Evolutionary conservation across 2,329 filamentous ascomycete species (phyloP).

Genomic region (Pseudopyricularia javanii): DNA sequence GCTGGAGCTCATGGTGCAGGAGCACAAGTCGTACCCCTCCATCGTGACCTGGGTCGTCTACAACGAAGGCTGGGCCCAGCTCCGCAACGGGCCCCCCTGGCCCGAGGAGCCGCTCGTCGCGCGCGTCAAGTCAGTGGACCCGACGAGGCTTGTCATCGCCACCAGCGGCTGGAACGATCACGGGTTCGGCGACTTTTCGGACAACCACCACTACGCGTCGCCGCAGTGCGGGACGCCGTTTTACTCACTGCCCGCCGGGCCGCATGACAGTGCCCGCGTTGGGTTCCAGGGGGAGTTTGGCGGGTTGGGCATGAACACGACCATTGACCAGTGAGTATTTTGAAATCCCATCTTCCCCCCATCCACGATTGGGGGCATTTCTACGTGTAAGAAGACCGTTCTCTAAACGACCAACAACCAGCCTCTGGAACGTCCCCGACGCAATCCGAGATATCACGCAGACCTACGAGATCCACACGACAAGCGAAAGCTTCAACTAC

Average conservation of each 20-base stretch:
- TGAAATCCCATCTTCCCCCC: too few species aligned
- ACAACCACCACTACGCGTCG: constrained; percentile 62
- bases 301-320: constrained; percentile 53
- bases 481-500: constrained; percentile 52
- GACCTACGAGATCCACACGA: constrained; percentile 54
- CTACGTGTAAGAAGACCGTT: too few species aligned
- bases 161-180: constrained; percentile 58
- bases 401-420: too few species aligned
- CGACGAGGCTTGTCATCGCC: constrained; percentile 50
- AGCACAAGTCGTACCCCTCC: constrained; percentile 51
- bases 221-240: constrained; percentile 61
- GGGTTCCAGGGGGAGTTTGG: constrained; percentile 62
- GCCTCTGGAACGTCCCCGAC: constrained; percentile 50
- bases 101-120: constrained; percentile 46
- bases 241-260: constrained; percentile 43
- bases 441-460: constrained; percentile 49
- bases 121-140: constrained; percentile 43
- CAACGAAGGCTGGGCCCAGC: constrained; percentile 62
- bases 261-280: constrained; percentile 46
- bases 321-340: constrained; percentile 46
- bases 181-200: constrained; percentile 53
- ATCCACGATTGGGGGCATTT: too few species aligned
- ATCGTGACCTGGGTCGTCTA: constrained; percentile 59
- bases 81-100: constrained; percentile 25
- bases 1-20: constrained; percentile 46